phyloP scores from a whole-genome alignment of 805 yeast species.

The Barnettozyma sp. region DNA sequence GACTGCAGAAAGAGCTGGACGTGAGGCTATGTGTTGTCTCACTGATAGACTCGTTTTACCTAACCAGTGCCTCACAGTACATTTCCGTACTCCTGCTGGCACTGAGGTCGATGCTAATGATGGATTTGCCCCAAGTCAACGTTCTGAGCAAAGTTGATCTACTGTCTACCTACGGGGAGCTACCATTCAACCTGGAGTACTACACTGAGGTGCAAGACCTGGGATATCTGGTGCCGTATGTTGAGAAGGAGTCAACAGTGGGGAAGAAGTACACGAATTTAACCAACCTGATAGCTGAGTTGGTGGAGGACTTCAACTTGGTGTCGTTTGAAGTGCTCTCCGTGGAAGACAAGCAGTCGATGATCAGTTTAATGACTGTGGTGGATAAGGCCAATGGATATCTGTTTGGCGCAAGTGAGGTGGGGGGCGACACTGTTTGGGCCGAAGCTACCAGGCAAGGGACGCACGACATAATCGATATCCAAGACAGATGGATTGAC shows the following conservation, averaged over 20 bases:
- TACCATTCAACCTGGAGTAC: conserved; percentile 77
- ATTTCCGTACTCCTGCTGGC: conserved; percentile 74
- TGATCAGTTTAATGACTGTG: conserved; percentile 72
- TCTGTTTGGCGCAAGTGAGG: conserved; percentile 83
- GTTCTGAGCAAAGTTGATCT: conserved; percentile 89
- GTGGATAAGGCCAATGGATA: conserved; percentile 94
- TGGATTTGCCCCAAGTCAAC: conserved; percentile 88
- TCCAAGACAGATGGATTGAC: conserved; percentile 95
- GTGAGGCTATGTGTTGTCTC: conserved; percentile 80
- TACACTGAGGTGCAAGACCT: conserved; percentile 92
- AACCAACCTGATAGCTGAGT: conserved; percentile 71
- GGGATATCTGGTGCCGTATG: conserved; percentile 53
- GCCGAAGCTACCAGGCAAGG: conserved; percentile 90
- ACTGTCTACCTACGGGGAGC: conserved; percentile 64
- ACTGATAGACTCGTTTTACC: conserved; percentile 71
- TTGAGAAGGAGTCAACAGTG: conserved; percentile 65
- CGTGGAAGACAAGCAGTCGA: conserved; percentile 84
- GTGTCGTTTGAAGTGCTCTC: conserved; percentile 86
- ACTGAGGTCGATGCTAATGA: conserved; percentile 84
- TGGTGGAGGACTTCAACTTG: conserved; percentile 80
- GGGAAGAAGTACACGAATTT: conserved; percentile 58
- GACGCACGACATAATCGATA: conserved; percentile 50
- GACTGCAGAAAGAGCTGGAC: conserved; percentile 54
- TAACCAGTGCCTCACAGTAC: conserved; percentile 85
- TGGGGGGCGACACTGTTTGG: conserved; percentile 98